Conservation (phyloP, 1,139 yeast genomes). For the Kodamaea sp. region DNA sequence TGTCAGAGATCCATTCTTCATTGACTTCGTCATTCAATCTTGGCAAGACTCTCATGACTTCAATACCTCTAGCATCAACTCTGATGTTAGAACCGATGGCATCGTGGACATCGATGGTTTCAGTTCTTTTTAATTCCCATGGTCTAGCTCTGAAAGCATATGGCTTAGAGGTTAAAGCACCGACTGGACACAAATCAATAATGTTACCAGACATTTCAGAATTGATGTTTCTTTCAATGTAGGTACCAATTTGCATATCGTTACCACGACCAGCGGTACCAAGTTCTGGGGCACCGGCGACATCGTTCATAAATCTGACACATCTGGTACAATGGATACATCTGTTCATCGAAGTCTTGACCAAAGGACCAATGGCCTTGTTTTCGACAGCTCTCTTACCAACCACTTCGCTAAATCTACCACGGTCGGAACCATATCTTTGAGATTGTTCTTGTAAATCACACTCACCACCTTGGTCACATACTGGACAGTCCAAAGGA, state of each 20-base stretch:
- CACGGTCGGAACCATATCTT: constrained; percentile 83
- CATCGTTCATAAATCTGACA: constrained; percentile 85
- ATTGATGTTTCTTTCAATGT: constrained; percentile 79
- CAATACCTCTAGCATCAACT: constrained; percentile 84
- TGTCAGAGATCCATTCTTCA: constrained; percentile 92
- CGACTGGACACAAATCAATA: constrained; percentile 88
- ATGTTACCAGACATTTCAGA: constrained; percentile 87
- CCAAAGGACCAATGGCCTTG: constrained; percentile 86
- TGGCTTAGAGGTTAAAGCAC: constrained; percentile 87
- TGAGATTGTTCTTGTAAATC: constrained; percentile 86
- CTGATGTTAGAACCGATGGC: constrained; percentile 81
- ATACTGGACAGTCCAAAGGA: constrained; percentile 89
- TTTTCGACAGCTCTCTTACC: constrained; percentile 92
- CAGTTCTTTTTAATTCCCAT: constrained; percentile 91
- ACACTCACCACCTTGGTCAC: constrained; percentile 96
- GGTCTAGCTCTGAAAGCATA: constrained; percentile 91
- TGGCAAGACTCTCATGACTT: constrained; percentile 85
- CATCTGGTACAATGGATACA: constrained; percentile 93
- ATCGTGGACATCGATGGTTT: constrained; percentile 81
- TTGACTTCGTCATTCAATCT: constrained; percentile 82
- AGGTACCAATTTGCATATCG: constrained; percentile 89
- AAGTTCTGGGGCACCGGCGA: constrained; percentile 90
- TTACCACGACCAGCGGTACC: constrained; percentile 91
- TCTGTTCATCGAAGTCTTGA: constrained; percentile 89
- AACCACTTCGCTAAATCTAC: constrained; percentile 73